Evolutionary conservation across 768 basidiomycete species (phyloP).

Genomic region (Trametes elegans): DNA sequence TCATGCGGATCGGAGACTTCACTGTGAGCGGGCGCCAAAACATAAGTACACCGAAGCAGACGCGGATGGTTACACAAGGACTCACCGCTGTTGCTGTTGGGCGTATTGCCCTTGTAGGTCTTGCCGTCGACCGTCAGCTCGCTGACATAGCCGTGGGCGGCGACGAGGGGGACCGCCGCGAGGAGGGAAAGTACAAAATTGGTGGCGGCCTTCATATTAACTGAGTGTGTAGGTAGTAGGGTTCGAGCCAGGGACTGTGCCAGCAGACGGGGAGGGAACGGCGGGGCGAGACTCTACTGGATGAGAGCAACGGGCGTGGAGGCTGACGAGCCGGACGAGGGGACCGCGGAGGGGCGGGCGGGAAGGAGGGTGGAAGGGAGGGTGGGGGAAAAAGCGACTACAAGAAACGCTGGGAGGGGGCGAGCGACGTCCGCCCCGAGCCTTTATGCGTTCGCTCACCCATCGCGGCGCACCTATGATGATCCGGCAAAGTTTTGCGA

Average conservation of each 20-base stretch:
- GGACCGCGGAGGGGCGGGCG: background rate
- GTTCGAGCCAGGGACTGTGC: background rate
- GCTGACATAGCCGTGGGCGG: slow-evolving; percentile 45
- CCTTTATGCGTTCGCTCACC: background rate
- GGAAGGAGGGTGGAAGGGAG: background rate
- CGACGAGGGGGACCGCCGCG: slow-evolving; percentile 24
- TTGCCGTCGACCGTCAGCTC: slow-evolving; percentile 43
- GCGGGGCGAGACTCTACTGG: background rate
- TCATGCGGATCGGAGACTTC: slow-evolving; percentile 38
- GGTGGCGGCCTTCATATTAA: slow-evolving; percentile 6
- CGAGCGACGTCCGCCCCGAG: background rate
- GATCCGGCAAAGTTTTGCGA: background rate
- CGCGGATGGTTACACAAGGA: slow-evolving; percentile 34
- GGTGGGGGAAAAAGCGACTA: background rate
- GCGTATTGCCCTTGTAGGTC: slow-evolving; percentile 41
- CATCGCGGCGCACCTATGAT: slow-evolving; percentile 1
- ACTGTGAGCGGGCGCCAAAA: background rate
- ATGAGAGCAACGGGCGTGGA: background rate
- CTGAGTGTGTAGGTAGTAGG: background rate
- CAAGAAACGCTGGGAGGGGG: background rate
- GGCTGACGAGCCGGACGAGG: background rate
- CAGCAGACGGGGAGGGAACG: background rate
- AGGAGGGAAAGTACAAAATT: slow-evolving; percentile 19
- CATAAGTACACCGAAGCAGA: background rate
- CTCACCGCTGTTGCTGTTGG: slow-evolving; percentile 36